phyloP scores from a whole-genome alignment of 495 filamentous ascomycete species.

The Evernia prunastri region DNA sequence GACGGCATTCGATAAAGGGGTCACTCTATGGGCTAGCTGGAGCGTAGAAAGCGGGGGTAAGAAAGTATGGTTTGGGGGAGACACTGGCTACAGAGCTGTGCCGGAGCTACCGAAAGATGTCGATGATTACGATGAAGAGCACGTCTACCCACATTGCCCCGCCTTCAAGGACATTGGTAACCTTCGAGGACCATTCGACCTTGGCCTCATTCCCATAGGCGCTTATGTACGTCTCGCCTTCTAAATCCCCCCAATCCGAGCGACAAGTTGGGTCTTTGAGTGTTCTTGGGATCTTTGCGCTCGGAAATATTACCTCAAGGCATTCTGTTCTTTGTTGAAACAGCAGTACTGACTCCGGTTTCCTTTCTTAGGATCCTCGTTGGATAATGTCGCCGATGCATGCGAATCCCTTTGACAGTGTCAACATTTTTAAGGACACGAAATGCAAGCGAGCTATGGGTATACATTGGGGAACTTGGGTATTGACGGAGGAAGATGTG shows the following conservation, averaged over 20 bases:
- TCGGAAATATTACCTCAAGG: neutral
- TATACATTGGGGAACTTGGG: constrained; percentile 84
- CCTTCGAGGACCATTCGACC: constrained; percentile 78
- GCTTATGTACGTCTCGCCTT: constrained; percentile 51
- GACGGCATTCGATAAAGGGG: constrained; percentile 56
- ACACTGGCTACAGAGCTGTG: constrained; percentile 81
- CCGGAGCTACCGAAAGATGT: constrained; percentile 55
- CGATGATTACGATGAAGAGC: constrained; percentile 69
- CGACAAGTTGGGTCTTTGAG: neutral
- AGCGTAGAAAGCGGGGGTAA: constrained; percentile 67
- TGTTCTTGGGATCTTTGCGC: too few relatives aligned
- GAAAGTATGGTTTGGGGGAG: constrained; percentile 69
- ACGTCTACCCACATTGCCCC: constrained; percentile 66
- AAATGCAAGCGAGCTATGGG: constrained; percentile 75
- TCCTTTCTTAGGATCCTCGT: constrained; percentile 47
- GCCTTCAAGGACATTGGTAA: constrained; percentile 84
- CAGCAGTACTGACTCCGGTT: neutral
- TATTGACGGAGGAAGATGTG: constrained; percentile 78
- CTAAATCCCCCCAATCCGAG: neutral
- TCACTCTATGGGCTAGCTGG: constrained; percentile 87
- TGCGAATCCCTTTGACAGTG: constrained; percentile 79
- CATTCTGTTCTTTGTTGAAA: neutral
- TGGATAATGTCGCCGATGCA: constrained; percentile 73
- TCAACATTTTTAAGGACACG: constrained; percentile 87
- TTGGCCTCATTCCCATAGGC: constrained; percentile 91